These are phyloP conservation scores for Trametes villosa DNA, from an alignment of 768 basidiomycete genomes.

Conservation along the genomic window DNA sequence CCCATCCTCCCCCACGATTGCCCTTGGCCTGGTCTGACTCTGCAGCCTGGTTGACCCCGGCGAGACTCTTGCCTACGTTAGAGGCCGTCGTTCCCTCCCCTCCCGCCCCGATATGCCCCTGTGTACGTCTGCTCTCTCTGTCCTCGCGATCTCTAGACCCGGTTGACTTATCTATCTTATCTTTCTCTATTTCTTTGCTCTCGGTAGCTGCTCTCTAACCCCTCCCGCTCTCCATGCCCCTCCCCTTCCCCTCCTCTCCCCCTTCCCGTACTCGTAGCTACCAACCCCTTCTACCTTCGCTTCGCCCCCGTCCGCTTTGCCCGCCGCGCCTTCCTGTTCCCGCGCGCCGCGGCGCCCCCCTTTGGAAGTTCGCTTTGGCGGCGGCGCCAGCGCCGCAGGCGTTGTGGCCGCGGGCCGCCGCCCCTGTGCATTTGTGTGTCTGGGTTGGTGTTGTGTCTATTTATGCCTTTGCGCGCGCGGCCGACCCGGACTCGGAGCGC, in stretches of 20 bases:
- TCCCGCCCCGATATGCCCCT: conserved; percentile 1
- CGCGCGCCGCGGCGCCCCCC: conserved; percentile 5
- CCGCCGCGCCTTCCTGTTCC: conserved; percentile 1
- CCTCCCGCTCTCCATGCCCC: neutral
- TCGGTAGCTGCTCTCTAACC: conserved; percentile 10
- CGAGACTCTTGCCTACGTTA: conserved; percentile 21
- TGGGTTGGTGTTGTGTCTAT: conserved; percentile 25
- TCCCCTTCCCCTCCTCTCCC: neutral
- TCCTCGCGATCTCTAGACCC: conserved; percentile 4
- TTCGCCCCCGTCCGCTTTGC: conserved; percentile 9
- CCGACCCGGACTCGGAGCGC: neutral
- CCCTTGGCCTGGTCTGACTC: conserved; percentile 24
- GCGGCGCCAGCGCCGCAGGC: conserved; percentile 21
- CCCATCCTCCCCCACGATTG: conserved; percentile 12
- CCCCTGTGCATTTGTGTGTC: neutral
- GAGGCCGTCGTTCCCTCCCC: conserved; percentile 19
- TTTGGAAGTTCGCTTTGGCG: neutral
- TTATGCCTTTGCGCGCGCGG: conserved; percentile 15
- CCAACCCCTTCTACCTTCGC: neutral
- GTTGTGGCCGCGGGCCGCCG: conserved; percentile 22
- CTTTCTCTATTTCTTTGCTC: conserved; percentile 16
- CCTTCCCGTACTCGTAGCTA: conserved; percentile 2
- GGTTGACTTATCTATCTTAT: conserved; percentile 24
- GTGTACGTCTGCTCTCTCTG: conserved; percentile 17
- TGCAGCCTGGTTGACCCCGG: conserved; percentile 28